Conservation (phyloP, 2,329 filamentous ascomycete genomes). For the Colletotrichum chlorophyti region DNA sequence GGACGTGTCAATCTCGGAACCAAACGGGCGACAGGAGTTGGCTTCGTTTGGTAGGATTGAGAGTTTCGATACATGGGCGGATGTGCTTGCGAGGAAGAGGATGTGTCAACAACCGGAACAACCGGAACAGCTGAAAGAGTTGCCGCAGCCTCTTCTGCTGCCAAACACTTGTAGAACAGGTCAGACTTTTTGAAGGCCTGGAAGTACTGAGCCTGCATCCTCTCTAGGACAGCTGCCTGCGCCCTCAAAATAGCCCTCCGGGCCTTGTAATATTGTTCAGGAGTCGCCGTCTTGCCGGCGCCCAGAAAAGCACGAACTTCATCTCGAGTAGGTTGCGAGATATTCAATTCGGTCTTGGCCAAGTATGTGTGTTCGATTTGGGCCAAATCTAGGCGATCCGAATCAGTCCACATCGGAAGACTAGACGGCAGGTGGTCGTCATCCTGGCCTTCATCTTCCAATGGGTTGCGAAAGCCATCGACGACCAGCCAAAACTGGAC, state of each 20-base stretch:
- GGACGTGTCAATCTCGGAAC: conserved; percentile 50
- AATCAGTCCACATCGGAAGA: conserved; percentile 76
- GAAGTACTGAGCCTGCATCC: conserved; percentile 83
- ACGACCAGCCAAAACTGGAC: conserved; percentile 99
- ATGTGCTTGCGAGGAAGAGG: not conserved
- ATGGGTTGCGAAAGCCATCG: conserved; percentile 91
- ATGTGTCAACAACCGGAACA: conserved; percentile 12
- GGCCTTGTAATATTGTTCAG: conserved; percentile 83
- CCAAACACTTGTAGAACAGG: conserved; percentile 93
- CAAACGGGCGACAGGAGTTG: conserved; percentile 51
- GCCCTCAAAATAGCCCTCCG: conserved; percentile 81
- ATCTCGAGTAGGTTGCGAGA: conserved; percentile 72
- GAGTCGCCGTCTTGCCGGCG: conserved; percentile 77
- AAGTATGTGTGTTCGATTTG: conserved; percentile 94
- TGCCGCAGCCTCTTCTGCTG: conserved; percentile 77
- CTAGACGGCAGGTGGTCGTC: conserved; percentile 67
- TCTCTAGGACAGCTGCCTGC: conserved; percentile 83
- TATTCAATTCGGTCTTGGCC: conserved; percentile 79
- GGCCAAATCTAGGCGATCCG: conserved; percentile 85
- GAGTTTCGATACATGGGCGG: conserved; percentile 32
- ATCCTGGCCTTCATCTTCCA: conserved; percentile 83
- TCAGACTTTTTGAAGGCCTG: conserved; percentile 91
- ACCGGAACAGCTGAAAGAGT: conserved; percentile 17
- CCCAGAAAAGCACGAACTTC: conserved; percentile 80
- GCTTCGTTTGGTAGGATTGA: conserved; percentile 50